A percentile compares a stretch with the other conserved stretches of the same genome.
phyloP scores from a whole-genome alignment of 2,329 filamentous ascomycete genomes.

The Colletotrichum theobromicola region DNA sequence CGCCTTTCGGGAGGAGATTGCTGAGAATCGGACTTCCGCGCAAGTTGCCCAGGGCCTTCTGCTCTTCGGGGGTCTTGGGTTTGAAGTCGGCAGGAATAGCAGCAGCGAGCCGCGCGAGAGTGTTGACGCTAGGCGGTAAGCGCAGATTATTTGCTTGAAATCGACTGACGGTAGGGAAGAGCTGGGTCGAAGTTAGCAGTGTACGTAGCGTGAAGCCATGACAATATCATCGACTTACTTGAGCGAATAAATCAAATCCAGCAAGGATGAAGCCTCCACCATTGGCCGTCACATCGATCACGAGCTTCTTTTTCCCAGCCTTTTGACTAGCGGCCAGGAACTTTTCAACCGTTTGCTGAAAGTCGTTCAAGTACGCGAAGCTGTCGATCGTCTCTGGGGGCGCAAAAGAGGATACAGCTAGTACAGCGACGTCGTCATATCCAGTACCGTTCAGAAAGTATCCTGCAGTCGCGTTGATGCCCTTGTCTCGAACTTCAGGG shows the following conservation, averaged over 20 bases:
- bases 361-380: conserved; percentile 29
- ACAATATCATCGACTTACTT: conserved; percentile 40
- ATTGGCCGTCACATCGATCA: conserved; percentile 64
- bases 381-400: conserved; percentile 21
- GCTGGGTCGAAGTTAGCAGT: conserved; percentile 19
- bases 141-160: conserved; percentile 58
- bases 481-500: conserved; percentile 32
- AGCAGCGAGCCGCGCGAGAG: conserved; percentile 43
- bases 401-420: conserved; percentile 31
- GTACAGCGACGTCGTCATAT: conserved; percentile 38
- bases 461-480: conserved; percentile 32
- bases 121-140: conserved; percentile 50
- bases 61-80: conserved; percentile 40
- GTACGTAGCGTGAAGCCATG: conserved; percentile 37
- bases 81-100: conserved; percentile 32
- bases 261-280: conserved; percentile 63
- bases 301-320: conserved; percentile 62
- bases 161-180: conserved; percentile 56
- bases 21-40: conserved; percentile 48
- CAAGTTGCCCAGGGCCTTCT: conserved; percentile 49
- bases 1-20: conserved; percentile 51
- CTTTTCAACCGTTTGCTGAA: conserved; percentile 32
- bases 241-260: conserved; percentile 66
- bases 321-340: conserved; percentile 37
- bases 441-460: conserved; percentile 40